Base-by-base conservation (phyloP, 495 filamentous ascomycete genomes). In the Aspergillus avenaceus region DNA sequence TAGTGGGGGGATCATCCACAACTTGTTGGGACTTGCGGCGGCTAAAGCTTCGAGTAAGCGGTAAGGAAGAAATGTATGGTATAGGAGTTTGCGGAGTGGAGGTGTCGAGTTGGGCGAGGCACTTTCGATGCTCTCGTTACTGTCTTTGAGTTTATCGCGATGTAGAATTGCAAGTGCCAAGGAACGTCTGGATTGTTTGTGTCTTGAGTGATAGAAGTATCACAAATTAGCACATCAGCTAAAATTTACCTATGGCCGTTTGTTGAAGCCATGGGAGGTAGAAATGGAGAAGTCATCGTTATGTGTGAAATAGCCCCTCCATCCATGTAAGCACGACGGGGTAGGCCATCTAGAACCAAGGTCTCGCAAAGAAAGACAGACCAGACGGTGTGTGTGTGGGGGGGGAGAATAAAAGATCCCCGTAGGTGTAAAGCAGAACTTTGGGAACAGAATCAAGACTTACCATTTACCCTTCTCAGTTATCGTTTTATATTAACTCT, bases 111-210 rank as follows among this genome's bases (percentile, higher is more conserved):
- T 58, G 41, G 60, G 61, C 14, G 75, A 71, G 7, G 47, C 55
- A 32, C 49, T 63, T 34, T 64, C 62, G 8, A 63, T 60, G 23
- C 69, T 66, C 14, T 65, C 55, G 23, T 58, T 50, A 21, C 55
- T 62, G 9, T 69, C 64, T 24, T 73, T 76, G 13, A 71, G 71
- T 54, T 71, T 76, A 32, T 78, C 79, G 41, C 78, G 74, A 55
- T 73, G 69, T 18, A 81, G 63, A 24, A 81, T 61, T 41, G 79
- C 70, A 47, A 75, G 72, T 45, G 78, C 76, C 53, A 80, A 53
- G 24, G 70, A 63, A 55, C 77, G 78, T 51, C 70, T 76, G 31
- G 78, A 79, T 55, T 77, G 76, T 62, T 76, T 80, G 55, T 79
- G 78, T 50, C 76, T n/a, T 79, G 57, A 18, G 48, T 29, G 48